phyloP scores from a whole-genome alignment of 2,329 filamentous ascomycete species.

The Chrysoporthe deuterocubensis region DNA sequence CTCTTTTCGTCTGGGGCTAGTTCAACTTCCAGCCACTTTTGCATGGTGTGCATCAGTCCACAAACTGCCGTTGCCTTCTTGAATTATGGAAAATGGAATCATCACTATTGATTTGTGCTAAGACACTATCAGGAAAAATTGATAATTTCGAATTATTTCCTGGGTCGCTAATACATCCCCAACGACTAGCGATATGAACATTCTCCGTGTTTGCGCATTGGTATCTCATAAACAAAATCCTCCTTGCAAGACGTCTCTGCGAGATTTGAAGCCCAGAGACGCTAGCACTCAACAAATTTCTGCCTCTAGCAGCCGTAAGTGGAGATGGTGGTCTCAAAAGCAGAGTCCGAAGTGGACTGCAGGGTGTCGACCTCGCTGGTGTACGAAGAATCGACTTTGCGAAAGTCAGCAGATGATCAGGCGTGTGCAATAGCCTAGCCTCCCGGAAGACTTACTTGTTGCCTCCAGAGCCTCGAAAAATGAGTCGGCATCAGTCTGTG shows the following conservation, averaged over 20 bases:
- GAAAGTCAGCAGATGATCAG: neutral
- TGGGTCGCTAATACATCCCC: neutral
- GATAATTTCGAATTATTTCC: neutral
- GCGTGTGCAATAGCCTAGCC: neutral
- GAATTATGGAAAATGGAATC: neutral
- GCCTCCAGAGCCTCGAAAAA: constrained; percentile 16
- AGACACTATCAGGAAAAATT: neutral
- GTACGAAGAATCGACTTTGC: constrained; percentile 12
- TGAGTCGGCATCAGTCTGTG: constrained; percentile 1
- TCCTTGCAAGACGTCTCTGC: neutral
- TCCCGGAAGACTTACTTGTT: neutral
- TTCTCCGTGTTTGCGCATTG: neutral
- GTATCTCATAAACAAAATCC: neutral
- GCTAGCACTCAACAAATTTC: too few species aligned
- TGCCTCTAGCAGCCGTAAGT: constrained; percentile 12
- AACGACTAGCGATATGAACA: neutral
- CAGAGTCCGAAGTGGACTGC: constrained; percentile 7
- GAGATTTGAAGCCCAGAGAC: too few species aligned
- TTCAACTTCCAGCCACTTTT: too few species aligned
- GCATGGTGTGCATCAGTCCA: neutral
- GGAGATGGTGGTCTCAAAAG: constrained; percentile 7
- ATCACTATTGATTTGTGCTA: neutral
- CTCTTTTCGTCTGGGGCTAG: too few species aligned
- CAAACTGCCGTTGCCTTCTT: neutral
- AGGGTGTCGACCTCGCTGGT: neutral